Evolutionary conservation across 192 early-diverging fungal species (phyloP), one percentile per base, ranked within the genome.

Genomic region (Coemansia sp.): DNA sequence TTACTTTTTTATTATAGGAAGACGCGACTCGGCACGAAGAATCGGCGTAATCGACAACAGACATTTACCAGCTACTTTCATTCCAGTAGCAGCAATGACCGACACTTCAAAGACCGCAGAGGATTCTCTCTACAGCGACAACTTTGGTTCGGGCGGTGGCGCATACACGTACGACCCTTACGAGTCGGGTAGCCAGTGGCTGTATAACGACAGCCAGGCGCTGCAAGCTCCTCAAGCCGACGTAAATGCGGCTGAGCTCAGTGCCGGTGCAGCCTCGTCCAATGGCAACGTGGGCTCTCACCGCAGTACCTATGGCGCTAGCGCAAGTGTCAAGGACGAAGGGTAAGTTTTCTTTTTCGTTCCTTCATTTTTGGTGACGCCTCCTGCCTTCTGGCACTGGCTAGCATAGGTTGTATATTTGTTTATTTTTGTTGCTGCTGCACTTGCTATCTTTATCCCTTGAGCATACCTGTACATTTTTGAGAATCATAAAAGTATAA

Each of bases 401-500:
- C 18, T 8, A 45, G 43, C 11, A 37, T 60, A 61, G 21, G 34
- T 70, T 50, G 35, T 82, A 76, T 43, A 61, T 35, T 50, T 38
- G 43, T 56, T 66, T 65, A 52, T 55, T 58, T 28, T 16, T 52
- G 57, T 59, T 72, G 52, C 6, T 20, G 10, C 52, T 62, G 34
- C 11, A 55, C 16, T 42, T 68, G 59, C 41, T 52, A 34, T 35
- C 38, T 65, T 64, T 50, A 13, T 9, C 18, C 6, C 45, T 39
- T 25, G 39, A 57, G 34, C 25, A 52, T 35, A 31, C 38, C 48
- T 37, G 38, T 66, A 31, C 48, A 56, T 52, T 50, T 43, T 62
- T 59, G 33, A 31, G 26, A 55, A 55, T 3, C 37, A 56, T 39
- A 53, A 52, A 66, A 61, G 57, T 36, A 69, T 83, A 94, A 92